Base-by-base conservation (phyloP, 257 asterid species). In the Echites panduratus region DNA sequence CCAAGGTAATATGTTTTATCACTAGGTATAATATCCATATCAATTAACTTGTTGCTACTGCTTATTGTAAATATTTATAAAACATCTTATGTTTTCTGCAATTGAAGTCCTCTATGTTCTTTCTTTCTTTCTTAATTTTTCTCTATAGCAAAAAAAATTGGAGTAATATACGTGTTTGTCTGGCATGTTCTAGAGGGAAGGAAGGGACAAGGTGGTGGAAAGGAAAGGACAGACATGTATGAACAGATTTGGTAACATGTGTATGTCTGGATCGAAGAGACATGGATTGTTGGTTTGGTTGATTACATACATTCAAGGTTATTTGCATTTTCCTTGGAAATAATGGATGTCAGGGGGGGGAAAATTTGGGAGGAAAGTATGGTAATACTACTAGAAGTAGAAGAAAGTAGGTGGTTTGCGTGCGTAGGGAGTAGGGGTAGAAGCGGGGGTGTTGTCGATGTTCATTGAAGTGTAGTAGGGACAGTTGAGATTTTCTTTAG, bases 401-500 rank as follows among this genome's bases (percentile, higher is more conserved):
- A 12, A 45, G 40, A 5, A 7, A 1, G 8, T 9, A n/a, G 12
- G 0, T 11, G 27, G 1, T 32, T 32, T 32, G n/a, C n/a, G n/a
- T 32, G 38, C 38, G 1, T 53, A 5, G 11, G 20, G 59, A 20
- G 24, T 4, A 17, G 24, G 0, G 0, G 62, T 16, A 56, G n/a
- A n/a, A n/a, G n/a, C n/a, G n/a, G n/a, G n/a, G n/a, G n/a, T n/a
- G 16, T 11, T n/a, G 65, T 10, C 16, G 40, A 27, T 26, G 40
- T 11, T 12, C 40, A 58, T 58, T 22, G 12, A 61, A 35, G 32
- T 13, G 41, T 13, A 16, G 56, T 13, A 16, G 56, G 81, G 82
- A 75, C 78, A 70, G 70, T 66, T 47, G 74, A 75, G 84, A 82
- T 77, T 66, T 77, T n/a, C 53, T 80, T 77, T 62, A 58, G 70